Conservation (phyloP, 345 rosid species). For the Citrus unshiu region DNA sequence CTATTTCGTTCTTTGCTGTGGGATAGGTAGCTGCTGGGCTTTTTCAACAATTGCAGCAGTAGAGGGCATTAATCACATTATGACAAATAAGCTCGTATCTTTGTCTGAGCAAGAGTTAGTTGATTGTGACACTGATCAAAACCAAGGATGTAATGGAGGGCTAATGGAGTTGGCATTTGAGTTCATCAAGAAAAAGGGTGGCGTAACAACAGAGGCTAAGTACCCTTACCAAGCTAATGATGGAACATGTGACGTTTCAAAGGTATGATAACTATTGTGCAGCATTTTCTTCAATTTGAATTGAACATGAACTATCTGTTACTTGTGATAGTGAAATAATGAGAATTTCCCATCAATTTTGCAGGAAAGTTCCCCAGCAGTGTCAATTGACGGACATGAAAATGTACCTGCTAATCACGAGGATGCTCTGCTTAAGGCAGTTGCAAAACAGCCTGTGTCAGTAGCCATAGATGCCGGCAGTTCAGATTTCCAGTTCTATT, state of each 20-base stretch:
- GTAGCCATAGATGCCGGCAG: constrained; percentile 78
- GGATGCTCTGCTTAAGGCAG: constrained; percentile 59
- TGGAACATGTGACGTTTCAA: constrained; percentile 39
- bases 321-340: background rate
- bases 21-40: constrained; percentile 81
- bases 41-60: constrained; percentile 72
- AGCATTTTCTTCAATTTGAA: background rate
- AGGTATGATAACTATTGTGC: constrained; percentile 7
- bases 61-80: constrained; percentile 67
- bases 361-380: constrained; percentile 39
- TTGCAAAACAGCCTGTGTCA: constrained; percentile 60
- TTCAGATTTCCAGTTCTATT: constrained; percentile 77
- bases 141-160: constrained; percentile 74
- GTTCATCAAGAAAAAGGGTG: constrained; percentile 54
- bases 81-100: constrained; percentile 47
- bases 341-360: background rate
- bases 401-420: constrained; percentile 59
- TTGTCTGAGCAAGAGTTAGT: constrained; percentile 71
- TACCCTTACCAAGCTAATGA: constrained; percentile 55
- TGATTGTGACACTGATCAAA: constrained; percentile 62
- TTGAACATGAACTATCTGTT: background rate
- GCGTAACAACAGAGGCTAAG: constrained; percentile 47
- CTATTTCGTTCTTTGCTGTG: constrained; percentile 1
- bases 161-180: constrained; percentile 72
- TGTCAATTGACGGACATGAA: constrained; percentile 66